Conservation (phyloP, 495 filamentous ascomycete genomes). For the Pseudotulostoma volvatum region DNA sequence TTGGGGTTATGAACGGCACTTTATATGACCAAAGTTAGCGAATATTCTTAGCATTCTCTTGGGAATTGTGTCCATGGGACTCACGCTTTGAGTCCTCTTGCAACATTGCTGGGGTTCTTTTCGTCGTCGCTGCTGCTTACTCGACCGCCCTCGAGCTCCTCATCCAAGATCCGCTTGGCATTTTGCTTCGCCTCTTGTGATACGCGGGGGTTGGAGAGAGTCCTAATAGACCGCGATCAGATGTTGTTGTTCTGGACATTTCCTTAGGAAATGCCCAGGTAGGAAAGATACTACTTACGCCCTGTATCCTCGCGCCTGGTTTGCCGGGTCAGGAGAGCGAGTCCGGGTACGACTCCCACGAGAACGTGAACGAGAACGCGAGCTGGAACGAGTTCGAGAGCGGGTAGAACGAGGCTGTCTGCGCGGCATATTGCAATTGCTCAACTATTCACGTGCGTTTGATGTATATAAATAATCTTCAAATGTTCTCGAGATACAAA, state of each 20-base stretch:
- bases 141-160: not conserved
- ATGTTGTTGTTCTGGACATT: not conserved
- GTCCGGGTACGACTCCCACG: too few species aligned
- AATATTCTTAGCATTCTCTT: too few species aligned
- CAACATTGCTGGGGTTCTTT: not conserved
- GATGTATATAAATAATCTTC: too few species aligned
- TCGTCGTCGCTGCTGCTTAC: not conserved
- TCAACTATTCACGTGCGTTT: too few species aligned
- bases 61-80: not conserved
- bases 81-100: slow-evolving; percentile 1
- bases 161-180: not conserved
- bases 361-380: not conserved
- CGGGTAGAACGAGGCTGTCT: too few species aligned
- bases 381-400: not conserved
- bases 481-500: too few species aligned
- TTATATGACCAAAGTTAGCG: too few species aligned
- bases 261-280: not conserved
- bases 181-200: not conserved
- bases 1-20: slow-evolving; percentile 6
- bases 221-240: not conserved
- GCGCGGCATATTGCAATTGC: too few species aligned
- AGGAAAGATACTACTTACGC: not conserved
- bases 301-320: slow-evolving; percentile 1
- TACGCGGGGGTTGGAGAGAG: not conserved
- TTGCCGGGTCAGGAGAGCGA: not conserved